Base-by-base conservation (phyloP, 345 rosid species). In the Salix caprea region DNA sequence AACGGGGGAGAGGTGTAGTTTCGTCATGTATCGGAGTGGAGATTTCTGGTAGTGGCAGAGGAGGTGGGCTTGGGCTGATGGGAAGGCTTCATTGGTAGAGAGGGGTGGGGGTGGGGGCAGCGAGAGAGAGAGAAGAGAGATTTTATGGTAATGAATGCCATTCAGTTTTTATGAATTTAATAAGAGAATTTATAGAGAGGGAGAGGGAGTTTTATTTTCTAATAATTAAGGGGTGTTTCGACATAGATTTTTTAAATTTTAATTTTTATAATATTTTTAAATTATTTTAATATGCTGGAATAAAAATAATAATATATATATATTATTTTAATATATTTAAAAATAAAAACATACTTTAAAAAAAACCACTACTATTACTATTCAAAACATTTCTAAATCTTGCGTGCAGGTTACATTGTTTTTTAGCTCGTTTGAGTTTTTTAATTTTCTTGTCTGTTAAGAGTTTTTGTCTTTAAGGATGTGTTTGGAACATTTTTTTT, bases 21-120 rank as follows among this genome's bases (percentile, higher is more conserved):
- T 89, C 88, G 79, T 90, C 97, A 90, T 95, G 72, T 82, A 79
- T 71, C 75, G 82, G 42, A 76, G 64, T 44, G 77, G 64, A 32
- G 73, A 36, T 79, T 76, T 77, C 10, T 71, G 65, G 84, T 58
- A 65, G 46, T 7, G 77, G 65, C 23, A 65, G 67, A 11, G 50
- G 37, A 15, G 19, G 54, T 74, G 58, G 82, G 65, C 54, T 68
- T 58, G 12, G 23, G 52, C 39, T 67, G 77, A 72, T 39, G 50
- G 68, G 70, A 69, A 77, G 62, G 83, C 86, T 86, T 90, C 98
- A 91, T 96, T 81, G 79, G 77, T 48, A 44, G 60, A 24, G 64
- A 32, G 70, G 30, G 65, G 37, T 4, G 36, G 34, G 34, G 34
- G 34, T 4, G 37, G 36, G 36, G 36, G 36, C 36, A 5, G 37